These are phyloP conservation scores for Penicillium malachiteum DNA, from an alignment of 495 filamentous ascomycete genomes.

Conservation along the genomic window DNA sequence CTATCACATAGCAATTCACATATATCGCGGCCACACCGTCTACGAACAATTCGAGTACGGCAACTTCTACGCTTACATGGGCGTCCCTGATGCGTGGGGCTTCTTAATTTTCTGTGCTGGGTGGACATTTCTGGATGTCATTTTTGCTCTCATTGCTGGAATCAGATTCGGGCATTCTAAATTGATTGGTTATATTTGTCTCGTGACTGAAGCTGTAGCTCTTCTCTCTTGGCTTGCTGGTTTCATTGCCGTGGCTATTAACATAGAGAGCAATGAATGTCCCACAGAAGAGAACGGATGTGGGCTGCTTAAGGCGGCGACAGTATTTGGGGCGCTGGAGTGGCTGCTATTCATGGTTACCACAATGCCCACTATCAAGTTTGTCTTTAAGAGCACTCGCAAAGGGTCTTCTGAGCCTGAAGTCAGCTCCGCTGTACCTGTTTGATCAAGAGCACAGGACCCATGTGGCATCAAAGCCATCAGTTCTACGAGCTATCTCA, in stretches of 20 bases:
- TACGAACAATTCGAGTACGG: conserved; percentile 24
- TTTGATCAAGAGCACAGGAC: too few relatives aligned
- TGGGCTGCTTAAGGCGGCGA: conserved; percentile 23
- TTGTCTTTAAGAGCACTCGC: conserved; percentile 19
- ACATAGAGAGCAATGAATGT: conserved; percentile 5
- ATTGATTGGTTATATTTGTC: conserved; percentile 24
- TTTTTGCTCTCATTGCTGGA: conserved; percentile 22
- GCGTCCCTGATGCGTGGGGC: conserved; percentile 29
- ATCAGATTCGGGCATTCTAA: conserved; percentile 15
- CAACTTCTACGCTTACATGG: conserved; percentile 24
- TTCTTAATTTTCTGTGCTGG: conserved; percentile 31
- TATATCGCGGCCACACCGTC: conserved; percentile 26
- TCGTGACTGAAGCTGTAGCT: conserved; percentile 25
- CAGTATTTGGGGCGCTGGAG: conserved; percentile 27
- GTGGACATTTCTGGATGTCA: conserved; percentile 24
- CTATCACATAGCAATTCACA: conserved; percentile 26
- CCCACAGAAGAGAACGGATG: conserved; percentile 15
- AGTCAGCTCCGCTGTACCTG: background rate
- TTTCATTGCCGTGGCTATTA: conserved; percentile 29
- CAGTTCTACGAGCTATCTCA: too few relatives aligned
- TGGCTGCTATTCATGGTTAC: conserved; percentile 30
- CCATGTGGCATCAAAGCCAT: too few relatives aligned
- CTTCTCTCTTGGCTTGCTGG: conserved; percentile 30
- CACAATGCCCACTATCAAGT: conserved; percentile 17
- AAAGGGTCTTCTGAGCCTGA: background rate